Evolutionary conservation across 2,329 filamentous ascomycete genomes (phyloP).

Genomic region (Colletotrichum caudatum): DNA sequence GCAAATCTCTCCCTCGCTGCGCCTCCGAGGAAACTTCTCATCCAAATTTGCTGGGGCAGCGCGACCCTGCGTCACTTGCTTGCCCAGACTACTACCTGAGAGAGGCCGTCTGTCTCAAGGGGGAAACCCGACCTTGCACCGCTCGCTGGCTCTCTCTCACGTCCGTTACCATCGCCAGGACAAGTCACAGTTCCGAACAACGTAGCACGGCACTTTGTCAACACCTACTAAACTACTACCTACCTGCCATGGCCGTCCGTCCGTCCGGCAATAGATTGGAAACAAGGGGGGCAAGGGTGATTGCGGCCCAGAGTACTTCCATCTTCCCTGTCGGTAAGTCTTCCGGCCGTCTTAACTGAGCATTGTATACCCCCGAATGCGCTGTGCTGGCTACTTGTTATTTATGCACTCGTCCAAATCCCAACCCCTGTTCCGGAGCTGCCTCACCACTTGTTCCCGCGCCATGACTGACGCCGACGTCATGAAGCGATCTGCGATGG

Average conservation of each 20-base stretch:
- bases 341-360: slow-evolving; percentile 27
- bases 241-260: not conserved
- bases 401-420: slow-evolving; percentile 22
- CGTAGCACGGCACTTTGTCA: not conserved
- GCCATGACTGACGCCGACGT: slow-evolving; percentile 38
- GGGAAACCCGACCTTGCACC: slow-evolving; percentile 24
- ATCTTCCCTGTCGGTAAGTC: slow-evolving; percentile 26
- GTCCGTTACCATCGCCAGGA: slow-evolving; percentile 17
- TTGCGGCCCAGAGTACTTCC: slow-evolving; percentile 27
- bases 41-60: slow-evolving; percentile 14
- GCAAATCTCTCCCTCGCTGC: slow-evolving; percentile 17
- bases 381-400: slow-evolving; percentile 30
- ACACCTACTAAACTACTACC: not conserved
- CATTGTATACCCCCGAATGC: slow-evolving; percentile 33
- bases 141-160: slow-evolving; percentile 4
- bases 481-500: slow-evolving; percentile 36
- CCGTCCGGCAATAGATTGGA: slow-evolving; percentile 30
- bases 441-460: slow-evolving; percentile 33
- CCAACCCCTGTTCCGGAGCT: slow-evolving; percentile 36
- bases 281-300: slow-evolving; percentile 35
- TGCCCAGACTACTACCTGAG: no score
- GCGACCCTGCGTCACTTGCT: slow-evolving; percentile 20
- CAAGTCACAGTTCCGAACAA: slow-evolving; percentile 19
- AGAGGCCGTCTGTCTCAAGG: slow-evolving; percentile 27
- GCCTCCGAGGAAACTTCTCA: not conserved